These are phyloP conservation scores for Rosa chinensis DNA, from an alignment of 306 rosid species.

Conservation along the genomic window DNA sequence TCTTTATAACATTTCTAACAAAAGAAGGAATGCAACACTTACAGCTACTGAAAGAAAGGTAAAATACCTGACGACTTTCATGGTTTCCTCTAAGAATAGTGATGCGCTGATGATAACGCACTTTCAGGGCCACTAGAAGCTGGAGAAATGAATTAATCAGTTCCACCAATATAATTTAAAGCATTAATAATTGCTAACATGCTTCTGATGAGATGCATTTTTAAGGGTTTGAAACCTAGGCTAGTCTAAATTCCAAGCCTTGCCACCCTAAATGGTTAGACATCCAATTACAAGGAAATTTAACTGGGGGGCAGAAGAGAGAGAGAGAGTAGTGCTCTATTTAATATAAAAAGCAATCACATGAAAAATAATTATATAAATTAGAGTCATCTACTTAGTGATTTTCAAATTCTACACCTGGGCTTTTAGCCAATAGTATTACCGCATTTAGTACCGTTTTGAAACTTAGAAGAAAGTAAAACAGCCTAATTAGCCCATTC, in stretches of 20 bases:
- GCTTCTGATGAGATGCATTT: not conserved
- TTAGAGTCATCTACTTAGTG: not conserved
- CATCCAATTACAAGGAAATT: not conserved
- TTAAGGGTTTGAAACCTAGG: no score
- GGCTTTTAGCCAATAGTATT: not conserved
- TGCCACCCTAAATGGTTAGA: not conserved
- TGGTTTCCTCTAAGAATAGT: conserved; percentile 99
- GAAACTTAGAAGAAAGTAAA: conserved; percentile 5
- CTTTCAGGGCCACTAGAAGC: conserved; percentile 96
- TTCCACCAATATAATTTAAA: conserved; percentile 1
- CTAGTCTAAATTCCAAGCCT: no score
- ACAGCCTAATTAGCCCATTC: not conserved
- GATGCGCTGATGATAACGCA: conserved; percentile 88
- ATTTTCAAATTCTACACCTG: not conserved
- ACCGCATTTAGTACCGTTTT: not conserved
- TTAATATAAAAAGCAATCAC: not conserved
- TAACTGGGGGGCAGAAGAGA: no score
- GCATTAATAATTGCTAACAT: not conserved
- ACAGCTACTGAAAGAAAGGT: not conserved
- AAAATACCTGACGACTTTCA: conserved; percentile 96
- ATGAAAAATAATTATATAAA: not conserved
- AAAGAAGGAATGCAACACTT: not conserved
- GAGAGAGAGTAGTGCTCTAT: not conserved
- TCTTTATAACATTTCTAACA: not conserved
- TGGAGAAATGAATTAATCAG: conserved; percentile 48